These are phyloP conservation scores for Thalassiosira profunda DNA, from an alignment of 108 stramenopile species.

Conservation along the genomic window DNA sequence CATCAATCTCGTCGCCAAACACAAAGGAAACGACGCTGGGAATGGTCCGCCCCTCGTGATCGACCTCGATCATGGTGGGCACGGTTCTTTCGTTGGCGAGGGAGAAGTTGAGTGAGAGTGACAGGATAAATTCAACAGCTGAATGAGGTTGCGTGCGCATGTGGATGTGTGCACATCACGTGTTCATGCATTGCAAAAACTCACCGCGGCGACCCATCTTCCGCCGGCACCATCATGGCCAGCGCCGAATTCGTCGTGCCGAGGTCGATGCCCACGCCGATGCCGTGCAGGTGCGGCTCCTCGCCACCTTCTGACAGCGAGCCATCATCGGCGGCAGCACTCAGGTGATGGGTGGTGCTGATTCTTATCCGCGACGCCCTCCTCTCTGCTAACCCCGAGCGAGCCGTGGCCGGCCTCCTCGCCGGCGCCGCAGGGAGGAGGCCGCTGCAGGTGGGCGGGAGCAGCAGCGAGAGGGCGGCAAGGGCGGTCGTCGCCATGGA, in stretches of 20 bases:
- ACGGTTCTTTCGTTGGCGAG: background rate
- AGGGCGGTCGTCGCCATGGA: background rate
- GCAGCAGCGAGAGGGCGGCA: background rate
- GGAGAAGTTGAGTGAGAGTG: too few relatives aligned
- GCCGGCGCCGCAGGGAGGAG: too few relatives aligned
- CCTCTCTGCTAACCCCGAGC: too few relatives aligned
- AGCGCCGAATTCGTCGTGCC: conserved; percentile 94
- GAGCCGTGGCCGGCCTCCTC: too few relatives aligned
- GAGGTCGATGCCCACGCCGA: conserved; percentile 93
- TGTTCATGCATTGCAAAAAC: too few relatives aligned
- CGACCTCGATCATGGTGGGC: conserved; percentile 59
- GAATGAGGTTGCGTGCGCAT: too few relatives aligned
- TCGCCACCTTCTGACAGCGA: background rate
- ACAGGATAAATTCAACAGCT: too few relatives aligned
- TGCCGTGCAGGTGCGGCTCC: conserved; percentile 50
- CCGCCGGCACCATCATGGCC: conserved; percentile 70
- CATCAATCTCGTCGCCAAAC: background rate
- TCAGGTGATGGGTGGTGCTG: too few relatives aligned
- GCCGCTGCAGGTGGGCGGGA: background rate
- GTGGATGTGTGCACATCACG: too few relatives aligned
- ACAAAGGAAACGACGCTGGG: conserved; percentile 72
- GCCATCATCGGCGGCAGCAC: too few relatives aligned
- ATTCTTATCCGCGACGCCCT: too few relatives aligned
- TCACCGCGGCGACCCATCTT: conserved; percentile 1
- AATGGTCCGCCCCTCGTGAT: conserved; percentile 60